Evolutionary conservation across 2,329 filamentous ascomycete species (phyloP).

Genomic region (Hypoxylon sp.): DNA sequence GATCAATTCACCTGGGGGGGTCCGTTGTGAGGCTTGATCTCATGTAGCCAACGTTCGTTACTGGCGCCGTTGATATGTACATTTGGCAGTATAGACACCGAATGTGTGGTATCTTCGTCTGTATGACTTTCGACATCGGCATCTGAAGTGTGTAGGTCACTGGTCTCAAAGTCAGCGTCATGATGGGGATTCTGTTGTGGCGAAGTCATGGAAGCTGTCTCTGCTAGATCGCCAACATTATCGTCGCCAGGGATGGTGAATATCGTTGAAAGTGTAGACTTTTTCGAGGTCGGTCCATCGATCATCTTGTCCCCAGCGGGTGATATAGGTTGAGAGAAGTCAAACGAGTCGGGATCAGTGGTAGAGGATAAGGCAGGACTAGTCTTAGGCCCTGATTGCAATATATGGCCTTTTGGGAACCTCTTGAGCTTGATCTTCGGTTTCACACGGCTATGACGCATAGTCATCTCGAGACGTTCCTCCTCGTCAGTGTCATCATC

Average conservation of each 20-base stretch:
- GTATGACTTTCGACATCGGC: conserved; percentile 53
- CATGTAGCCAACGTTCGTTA: not conserved
- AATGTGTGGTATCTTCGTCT: conserved; percentile 44
- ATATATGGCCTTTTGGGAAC: conserved; percentile 58
- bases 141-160: conserved; percentile 50
- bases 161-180: conserved; percentile 46
- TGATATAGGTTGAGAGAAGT: conserved; percentile 58
- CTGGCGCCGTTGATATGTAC: not conserved
- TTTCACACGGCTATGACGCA: conserved; percentile 52
- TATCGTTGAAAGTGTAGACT: conserved; percentile 29
- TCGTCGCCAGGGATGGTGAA: conserved; percentile 23
- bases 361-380: conserved; percentile 49
- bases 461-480: conserved; percentile 60
- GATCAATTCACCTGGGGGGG: not conserved
- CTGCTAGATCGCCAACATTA: conserved; percentile 23
- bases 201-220: conserved; percentile 47
- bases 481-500: conserved; percentile 63
- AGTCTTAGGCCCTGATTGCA: conserved; percentile 51
- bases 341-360: conserved; percentile 54
- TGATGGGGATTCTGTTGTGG: conserved; percentile 36
- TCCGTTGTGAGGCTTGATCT: not conserved
- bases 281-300: conserved; percentile 17
- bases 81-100: conserved; percentile 10
- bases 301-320: conserved; percentile 14
- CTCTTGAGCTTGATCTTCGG: conserved; percentile 61